These are phyloP conservation scores for Colletotrichum sp. DNA, from an alignment of 2,329 filamentous ascomycete genomes.

Conservation along the genomic window DNA sequence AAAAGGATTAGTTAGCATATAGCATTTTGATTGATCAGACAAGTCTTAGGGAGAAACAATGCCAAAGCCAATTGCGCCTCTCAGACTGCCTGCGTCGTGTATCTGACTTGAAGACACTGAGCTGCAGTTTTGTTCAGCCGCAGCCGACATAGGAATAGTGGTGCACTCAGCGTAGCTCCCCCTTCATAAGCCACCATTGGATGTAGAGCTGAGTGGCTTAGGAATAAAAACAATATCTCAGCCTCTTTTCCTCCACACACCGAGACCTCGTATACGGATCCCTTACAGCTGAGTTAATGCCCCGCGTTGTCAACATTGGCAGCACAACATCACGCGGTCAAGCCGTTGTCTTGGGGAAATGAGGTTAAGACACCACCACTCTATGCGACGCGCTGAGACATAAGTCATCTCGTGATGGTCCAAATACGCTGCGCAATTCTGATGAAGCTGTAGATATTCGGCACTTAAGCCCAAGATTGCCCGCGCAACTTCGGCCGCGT, in stretches of 20 bases:
- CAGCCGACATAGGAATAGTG: background rate
- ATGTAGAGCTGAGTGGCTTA: background rate
- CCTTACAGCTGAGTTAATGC: background rate
- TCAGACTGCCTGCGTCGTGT: background rate
- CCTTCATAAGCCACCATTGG: background rate
- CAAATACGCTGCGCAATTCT: background rate
- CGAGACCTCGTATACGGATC: background rate
- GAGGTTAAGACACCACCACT: background rate
- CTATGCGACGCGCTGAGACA: background rate
- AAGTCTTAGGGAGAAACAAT: background rate
- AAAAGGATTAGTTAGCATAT: too few species aligned
- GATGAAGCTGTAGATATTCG: background rate
- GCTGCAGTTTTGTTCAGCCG: accelerated
- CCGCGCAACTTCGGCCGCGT: background rate
- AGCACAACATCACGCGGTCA: background rate
- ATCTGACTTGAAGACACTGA: background rate
- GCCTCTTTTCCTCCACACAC: accelerated
- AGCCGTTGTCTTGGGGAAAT: background rate
- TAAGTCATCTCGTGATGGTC: background rate
- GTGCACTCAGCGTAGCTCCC: background rate
- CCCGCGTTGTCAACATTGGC: background rate
- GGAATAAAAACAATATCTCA: background rate
- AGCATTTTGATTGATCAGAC: background rate
- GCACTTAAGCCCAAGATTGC: background rate
- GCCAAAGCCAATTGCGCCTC: background rate